Conservation (phyloP, 2,329 filamentous ascomycete species). For the Cercospora sojina region DNA sequence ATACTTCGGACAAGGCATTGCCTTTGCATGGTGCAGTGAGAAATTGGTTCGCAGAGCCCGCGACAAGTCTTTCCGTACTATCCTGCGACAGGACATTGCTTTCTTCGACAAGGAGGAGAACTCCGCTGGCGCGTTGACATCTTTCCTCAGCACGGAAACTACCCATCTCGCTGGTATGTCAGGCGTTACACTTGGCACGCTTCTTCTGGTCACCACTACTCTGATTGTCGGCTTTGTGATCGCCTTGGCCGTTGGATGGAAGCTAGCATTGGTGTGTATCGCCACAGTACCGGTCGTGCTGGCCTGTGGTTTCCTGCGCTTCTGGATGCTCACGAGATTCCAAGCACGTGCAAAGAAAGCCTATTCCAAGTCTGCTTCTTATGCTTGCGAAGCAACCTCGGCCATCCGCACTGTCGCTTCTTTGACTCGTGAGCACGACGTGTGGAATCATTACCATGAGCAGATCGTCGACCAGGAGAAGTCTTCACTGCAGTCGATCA, state of each 20-base stretch:
- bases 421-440: slow-evolving; percentile 81
- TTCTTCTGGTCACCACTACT: slow-evolving; percentile 77
- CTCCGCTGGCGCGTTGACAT: slow-evolving; percentile 81
- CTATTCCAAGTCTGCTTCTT: slow-evolving; percentile 78
- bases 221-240: slow-evolving; percentile 71
- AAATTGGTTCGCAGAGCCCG: slow-evolving; percentile 79
- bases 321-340: slow-evolving; percentile 79
- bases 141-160: slow-evolving; percentile 84
- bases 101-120: slow-evolving; percentile 93
- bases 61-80: slow-evolving; percentile 76
- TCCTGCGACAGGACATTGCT: slow-evolving; percentile 87
- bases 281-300: slow-evolving; percentile 75
- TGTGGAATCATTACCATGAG: slow-evolving; percentile 67
- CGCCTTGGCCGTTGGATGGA: slow-evolving; percentile 78
- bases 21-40: slow-evolving; percentile 85
- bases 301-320: slow-evolving; percentile 80
- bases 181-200: slow-evolving; percentile 81
- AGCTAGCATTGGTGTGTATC: slow-evolving; percentile 79
- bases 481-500: slow-evolving; percentile 67
- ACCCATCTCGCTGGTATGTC: slow-evolving; percentile 86
- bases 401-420: slow-evolving; percentile 92
- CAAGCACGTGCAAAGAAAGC: slow-evolving; percentile 75
- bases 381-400: slow-evolving; percentile 89
- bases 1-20: slow-evolving; percentile 66
- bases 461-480: slow-evolving; percentile 67